Percentiles rank a stretch among this genome's conserved stretches.
Evolutionary conservation across 768 basidiomycete species (phyloP).

Genomic region (Tulasnella sp.): DNA sequence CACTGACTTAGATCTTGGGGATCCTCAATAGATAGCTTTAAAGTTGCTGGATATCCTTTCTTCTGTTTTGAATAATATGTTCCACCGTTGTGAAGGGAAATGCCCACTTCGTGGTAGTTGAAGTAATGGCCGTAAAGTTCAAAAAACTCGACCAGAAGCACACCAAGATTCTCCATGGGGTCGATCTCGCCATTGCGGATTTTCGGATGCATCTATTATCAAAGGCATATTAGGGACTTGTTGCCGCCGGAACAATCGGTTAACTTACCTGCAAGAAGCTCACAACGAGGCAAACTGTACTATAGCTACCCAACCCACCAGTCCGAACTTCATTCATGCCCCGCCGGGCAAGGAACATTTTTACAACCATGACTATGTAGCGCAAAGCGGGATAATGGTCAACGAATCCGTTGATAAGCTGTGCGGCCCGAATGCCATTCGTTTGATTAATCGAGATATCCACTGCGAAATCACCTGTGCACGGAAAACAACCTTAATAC

Average conservation of each 20-base stretch:
- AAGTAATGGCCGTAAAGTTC: constrained; percentile 91
- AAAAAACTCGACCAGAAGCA: constrained; percentile 95
- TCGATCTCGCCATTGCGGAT: constrained; percentile 84
- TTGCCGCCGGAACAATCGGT: not conserved
- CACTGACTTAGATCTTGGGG: constrained; percentile 80
- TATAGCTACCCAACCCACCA: constrained; percentile 91
- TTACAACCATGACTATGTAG: constrained; percentile 80
- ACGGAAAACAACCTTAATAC: not conserved
- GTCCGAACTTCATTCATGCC: constrained; percentile 98
- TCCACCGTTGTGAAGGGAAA: constrained; percentile 83
- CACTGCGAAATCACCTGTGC: constrained; percentile 69
- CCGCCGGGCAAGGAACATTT: constrained; percentile 83
- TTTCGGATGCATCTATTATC: constrained; percentile 81
- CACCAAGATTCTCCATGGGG: constrained; percentile 81
- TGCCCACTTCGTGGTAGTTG: constrained; percentile 86
- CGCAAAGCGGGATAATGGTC: constrained; percentile 72
- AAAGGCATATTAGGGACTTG: not conserved
- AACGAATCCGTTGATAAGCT: constrained; percentile 77
- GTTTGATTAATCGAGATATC: constrained; percentile 92
- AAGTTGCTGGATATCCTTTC: constrained; percentile 70
- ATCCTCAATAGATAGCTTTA: constrained; percentile 83
- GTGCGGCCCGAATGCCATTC: constrained; percentile 74
- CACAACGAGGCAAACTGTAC: constrained; percentile 87
- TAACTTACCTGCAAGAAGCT: constrained; percentile 78
- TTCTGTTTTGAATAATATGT: constrained; percentile 79